phyloP scores from a whole-genome alignment of 345 rosid species.

The Leavenworthia alabamica region DNA sequence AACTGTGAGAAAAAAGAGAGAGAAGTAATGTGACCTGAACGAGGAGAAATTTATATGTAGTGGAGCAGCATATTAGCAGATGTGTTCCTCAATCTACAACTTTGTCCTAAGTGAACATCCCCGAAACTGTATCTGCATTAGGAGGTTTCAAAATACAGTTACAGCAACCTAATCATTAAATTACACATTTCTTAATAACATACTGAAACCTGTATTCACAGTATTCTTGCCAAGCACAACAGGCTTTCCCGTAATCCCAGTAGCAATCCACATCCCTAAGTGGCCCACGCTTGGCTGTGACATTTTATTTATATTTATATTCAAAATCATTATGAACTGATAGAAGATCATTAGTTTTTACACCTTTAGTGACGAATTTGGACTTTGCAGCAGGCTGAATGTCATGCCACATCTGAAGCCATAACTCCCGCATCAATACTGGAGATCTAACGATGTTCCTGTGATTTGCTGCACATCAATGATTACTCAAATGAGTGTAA shows the following conservation, averaged over 20 bases:
- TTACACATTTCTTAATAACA: neutral
- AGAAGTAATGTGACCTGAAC: constrained; percentile 18
- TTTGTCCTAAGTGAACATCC: constrained; percentile 95
- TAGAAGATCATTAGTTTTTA: constrained; percentile 12
- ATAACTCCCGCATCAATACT: constrained; percentile 89
- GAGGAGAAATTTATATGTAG: constrained; percentile 45
- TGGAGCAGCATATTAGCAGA: constrained; percentile 53
- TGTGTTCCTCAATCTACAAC: constrained; percentile 89
- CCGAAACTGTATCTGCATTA: constrained; percentile 71
- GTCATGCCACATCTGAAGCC: constrained; percentile 99
- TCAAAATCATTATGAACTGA: neutral
- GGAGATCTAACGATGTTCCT: constrained; percentile 91
- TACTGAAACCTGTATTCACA: constrained; percentile 80
- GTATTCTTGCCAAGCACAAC: constrained; percentile 91
- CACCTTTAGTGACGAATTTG: constrained; percentile 88
- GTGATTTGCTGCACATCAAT: constrained; percentile 71
- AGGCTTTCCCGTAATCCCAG: constrained; percentile 96
- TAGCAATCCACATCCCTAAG: constrained; percentile 89
- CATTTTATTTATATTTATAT: constrained; percentile 10
- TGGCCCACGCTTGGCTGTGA: constrained; percentile 87
- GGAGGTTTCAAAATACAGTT: neutral
- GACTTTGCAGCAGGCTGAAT: constrained; percentile 55
- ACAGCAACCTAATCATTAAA: constrained; percentile 1
- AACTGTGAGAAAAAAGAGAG: neutral
- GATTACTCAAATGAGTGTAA: neutral